These are phyloP conservation scores for Aquilaria agallochum DNA, from an alignment of 441 rosid species.

Conservation along the genomic window DNA sequence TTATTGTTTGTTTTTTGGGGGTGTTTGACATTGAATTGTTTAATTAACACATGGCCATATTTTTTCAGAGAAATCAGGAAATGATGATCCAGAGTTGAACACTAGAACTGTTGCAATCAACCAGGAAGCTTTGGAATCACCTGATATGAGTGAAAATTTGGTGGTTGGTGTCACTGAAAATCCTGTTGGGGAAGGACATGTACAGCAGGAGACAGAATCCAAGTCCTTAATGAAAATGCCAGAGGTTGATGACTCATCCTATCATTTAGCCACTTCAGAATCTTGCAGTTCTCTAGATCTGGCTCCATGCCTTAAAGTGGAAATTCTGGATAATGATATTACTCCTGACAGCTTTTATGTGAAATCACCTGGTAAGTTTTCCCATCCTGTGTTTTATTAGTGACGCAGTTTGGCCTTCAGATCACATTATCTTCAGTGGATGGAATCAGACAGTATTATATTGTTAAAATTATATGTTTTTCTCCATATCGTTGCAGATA, in stretches of 20 bases:
- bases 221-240: background rate
- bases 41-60: too few relatives aligned
- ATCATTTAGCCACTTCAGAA: background rate
- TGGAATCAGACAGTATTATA: slow-evolving; percentile 3
- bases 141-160: background rate
- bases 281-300: background rate
- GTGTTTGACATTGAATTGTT: too few relatives aligned
- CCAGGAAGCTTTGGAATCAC: too few relatives aligned
- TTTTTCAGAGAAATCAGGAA: too few relatives aligned
- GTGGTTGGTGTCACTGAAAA: slow-evolving; percentile 1
- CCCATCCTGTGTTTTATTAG: background rate
- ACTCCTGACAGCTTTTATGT: slow-evolving; percentile 5
- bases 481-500: slow-evolving; percentile 3
- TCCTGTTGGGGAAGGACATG: background rate
- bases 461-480: too few relatives aligned
- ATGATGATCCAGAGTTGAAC: too few relatives aligned
- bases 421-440: background rate
- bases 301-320: slow-evolving; percentile 6
- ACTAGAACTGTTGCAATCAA: too few relatives aligned
- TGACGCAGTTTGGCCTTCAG: background rate
- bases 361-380: slow-evolving; percentile 15
- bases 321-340: slow-evolving; percentile 3
- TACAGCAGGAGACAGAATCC: slow-evolving; percentile 7
- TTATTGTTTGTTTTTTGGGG: too few relatives aligned
- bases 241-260: background rate